phyloP scores from a whole-genome alignment of 1,139 yeast genomes.

The Debaryomyces sp. region DNA sequence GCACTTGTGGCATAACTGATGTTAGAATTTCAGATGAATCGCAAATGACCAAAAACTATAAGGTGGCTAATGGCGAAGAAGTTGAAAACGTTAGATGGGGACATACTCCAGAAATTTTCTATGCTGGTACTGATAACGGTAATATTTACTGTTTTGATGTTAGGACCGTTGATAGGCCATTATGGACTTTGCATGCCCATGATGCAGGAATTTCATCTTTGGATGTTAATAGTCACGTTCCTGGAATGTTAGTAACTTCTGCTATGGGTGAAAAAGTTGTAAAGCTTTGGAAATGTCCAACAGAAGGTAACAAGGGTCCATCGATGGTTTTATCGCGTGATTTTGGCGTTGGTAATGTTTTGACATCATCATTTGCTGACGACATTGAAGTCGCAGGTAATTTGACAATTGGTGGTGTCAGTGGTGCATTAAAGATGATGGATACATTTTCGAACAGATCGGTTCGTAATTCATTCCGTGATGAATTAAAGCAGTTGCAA shows the following conservation, averaged over 20 bases:
- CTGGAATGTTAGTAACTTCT: conserved; percentile 80
- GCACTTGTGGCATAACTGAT: conserved; percentile 77
- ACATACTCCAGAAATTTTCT: conserved; percentile 59
- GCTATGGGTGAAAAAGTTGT: conserved; percentile 89
- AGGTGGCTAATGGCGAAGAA: conserved; percentile 70
- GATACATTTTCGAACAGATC: conserved; percentile 83
- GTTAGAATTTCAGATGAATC: conserved; percentile 73
- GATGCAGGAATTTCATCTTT: conserved; percentile 90
- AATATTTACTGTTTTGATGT: conserved; percentile 88
- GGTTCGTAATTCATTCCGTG: conserved; percentile 69
- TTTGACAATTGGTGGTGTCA: conserved; percentile 85
- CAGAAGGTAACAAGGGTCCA: conserved; percentile 56
- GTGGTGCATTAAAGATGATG: conserved; percentile 87
- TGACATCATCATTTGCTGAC: conserved; percentile 80
- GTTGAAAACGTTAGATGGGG: conserved; percentile 83
- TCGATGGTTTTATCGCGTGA: conserved; percentile 91
- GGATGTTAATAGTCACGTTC: conserved; percentile 65
- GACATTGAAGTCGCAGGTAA: conserved; percentile 88
- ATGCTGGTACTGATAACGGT: conserved; percentile 93
- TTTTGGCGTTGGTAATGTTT: conserved; percentile 92
- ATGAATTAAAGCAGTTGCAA: conserved; percentile 58
- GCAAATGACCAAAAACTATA: conserved; percentile 62
- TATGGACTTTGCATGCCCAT: conserved; percentile 98
- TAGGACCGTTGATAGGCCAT: conserved; percentile 65
- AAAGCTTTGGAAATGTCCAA: conserved; percentile 83